Percentiles rank a stretch among this genome's conserved stretches.
phyloP scores from a whole-genome alignment of 495 filamentous ascomycete species.

The Penicillium argentinense region DNA sequence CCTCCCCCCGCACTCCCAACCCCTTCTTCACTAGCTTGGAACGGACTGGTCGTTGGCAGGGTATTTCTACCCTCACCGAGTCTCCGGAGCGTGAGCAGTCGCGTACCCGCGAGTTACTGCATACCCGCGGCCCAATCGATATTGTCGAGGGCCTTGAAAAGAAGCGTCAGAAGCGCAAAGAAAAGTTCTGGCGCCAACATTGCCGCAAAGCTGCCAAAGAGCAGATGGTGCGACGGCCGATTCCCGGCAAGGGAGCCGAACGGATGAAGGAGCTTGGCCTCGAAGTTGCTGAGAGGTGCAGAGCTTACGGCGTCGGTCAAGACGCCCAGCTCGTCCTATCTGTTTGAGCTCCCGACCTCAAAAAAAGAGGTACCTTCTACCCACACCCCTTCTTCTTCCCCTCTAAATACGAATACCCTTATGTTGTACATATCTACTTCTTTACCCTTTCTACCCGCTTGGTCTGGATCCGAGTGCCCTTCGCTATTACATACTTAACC shows the following conservation, averaged over 20 bases:
- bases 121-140: slow-evolving; percentile 84
- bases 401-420: slow-evolving; percentile 1
- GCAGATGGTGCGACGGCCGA: slow-evolving; percentile 55
- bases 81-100: slow-evolving; percentile 40
- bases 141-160: slow-evolving; percentile 96
- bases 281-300: slow-evolving; percentile 72
- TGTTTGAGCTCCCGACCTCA: slow-evolving; percentile 47
- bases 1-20: slow-evolving; percentile 68
- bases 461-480: slow-evolving; percentile 20
- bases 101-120: slow-evolving; percentile 43
- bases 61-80: slow-evolving; percentile 30
- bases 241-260: slow-evolving; percentile 84
- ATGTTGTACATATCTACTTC: slow-evolving; percentile 40
- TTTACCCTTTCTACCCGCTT: slow-evolving; percentile 26
- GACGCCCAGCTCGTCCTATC: slow-evolving; percentile 79
- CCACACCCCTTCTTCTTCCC: slow-evolving; percentile 9
- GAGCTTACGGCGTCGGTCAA: slow-evolving; percentile 60
- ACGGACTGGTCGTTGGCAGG: slow-evolving; percentile 37
- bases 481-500: slow-evolving; percentile 29
- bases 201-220: slow-evolving; percentile 66
- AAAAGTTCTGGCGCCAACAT: slow-evolving; percentile 85
- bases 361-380: slow-evolving; percentile 19
- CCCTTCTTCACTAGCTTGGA: slow-evolving; percentile 57
- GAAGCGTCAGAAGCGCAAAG: slow-evolving; percentile 85
- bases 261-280: slow-evolving; percentile 93